Base-by-base conservation (phyloP, 1,284 basidiomycete genomes). In the Leccinum fuscescens region DNA sequence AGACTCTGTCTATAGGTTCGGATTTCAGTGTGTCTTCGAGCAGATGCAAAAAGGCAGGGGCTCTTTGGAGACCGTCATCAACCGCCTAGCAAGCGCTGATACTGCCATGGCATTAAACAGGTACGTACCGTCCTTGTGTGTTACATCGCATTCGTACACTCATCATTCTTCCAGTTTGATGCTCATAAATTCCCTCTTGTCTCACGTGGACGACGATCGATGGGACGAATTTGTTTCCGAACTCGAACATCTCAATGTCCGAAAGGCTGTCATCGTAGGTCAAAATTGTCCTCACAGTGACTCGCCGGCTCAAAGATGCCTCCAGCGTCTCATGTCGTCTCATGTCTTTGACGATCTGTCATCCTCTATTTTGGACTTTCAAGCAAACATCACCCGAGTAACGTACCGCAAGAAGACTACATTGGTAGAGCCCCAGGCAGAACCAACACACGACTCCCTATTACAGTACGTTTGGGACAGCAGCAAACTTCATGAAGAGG, bases 301-400 rank as follows among this genome's bases (percentile, higher is more conserved):
- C 31, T 17, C n/a, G 17, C 20, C 42, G 44, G 46, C 62, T 74
- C 17, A 72, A 57, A 33, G 44, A 6, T 31, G 1, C 15, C 20
- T 55, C 22, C 68, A 95, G 93, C 87, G 90, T 59, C 80, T 94
- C 33, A 96, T 97, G 88, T 89, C 92, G 14, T 82, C 90, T 15
- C 92, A 92, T 69, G 89, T 89, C 24, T 86, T 90, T 49, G 93
- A 96, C 66, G 93, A 96, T 71, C 79, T 94, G 52, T 87, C 89
- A 3, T 93, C 90, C 0, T 91, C 89, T 63, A 93, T 97, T 57
- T 82, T 96, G 59, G 92, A 96, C 68, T 97, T 96, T 74, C 95
- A 97, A 79, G 87, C 90, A 46, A 94, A 94, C 73, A 86, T 94
- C 67, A 82, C 93, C 57, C 84, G 91, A 29, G 86, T 95, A 15